These are phyloP conservation scores for Wickerhamomyces sp. DNA, from an alignment of 1,139 yeast species.

Conservation along the genomic window DNA sequence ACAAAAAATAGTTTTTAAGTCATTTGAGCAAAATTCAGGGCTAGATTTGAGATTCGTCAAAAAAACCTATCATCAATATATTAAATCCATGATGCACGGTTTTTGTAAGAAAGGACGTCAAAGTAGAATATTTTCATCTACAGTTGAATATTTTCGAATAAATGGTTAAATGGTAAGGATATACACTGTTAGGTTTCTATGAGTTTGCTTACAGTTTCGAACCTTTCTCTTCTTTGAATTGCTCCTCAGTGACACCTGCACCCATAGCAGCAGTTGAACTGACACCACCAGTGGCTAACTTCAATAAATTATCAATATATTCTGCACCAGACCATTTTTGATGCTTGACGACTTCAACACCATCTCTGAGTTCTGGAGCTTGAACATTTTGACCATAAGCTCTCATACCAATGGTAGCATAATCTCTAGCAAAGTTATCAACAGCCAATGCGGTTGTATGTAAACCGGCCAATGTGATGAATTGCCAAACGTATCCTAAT, in stretches of 20 bases:
- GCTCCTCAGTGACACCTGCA: constrained; percentile 96
- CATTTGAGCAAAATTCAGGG: too few species aligned
- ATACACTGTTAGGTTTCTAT: neutral
- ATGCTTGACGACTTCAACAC: constrained; percentile 95
- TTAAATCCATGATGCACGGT: too few species aligned
- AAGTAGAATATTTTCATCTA: too few species aligned
- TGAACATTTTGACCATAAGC: constrained; percentile 90
- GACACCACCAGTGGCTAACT: constrained; percentile 92
- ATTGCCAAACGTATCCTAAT: constrained; percentile 97
- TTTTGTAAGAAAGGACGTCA: too few species aligned
- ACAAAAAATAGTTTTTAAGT: too few species aligned
- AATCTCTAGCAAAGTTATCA: constrained; percentile 77
- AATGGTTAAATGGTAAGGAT: too few species aligned
- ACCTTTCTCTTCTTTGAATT: constrained; percentile 48
- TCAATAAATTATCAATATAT: constrained; percentile 87
- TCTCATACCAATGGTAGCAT: constrained; percentile 84
- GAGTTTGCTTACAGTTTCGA: neutral
- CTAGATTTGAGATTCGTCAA: too few species aligned
- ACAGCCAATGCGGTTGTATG: constrained; percentile 94
- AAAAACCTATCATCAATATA: too few species aligned
- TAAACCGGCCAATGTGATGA: constrained; percentile 94
- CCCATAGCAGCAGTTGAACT: constrained; percentile 98
- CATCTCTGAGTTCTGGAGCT: constrained; percentile 80
- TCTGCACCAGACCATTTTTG: constrained; percentile 99
- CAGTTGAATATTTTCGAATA: too few species aligned